phyloP scores from a whole-genome alignment of 331 rosid species.

The Ulmus americana region DNA sequence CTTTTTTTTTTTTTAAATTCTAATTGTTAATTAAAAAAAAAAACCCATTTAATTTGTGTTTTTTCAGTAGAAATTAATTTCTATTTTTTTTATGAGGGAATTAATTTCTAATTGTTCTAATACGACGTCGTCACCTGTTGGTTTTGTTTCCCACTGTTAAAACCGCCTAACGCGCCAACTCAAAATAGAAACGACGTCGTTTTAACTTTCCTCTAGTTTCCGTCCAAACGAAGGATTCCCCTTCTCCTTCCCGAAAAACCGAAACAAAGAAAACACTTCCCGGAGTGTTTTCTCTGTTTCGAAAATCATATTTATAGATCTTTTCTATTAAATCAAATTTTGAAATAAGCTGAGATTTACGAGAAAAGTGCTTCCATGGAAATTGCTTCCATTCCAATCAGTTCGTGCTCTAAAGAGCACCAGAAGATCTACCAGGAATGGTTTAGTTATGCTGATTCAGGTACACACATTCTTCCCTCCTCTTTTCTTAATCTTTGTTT shows the following conservation, averaged over 20 bases:
- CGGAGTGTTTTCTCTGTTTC: background rate
- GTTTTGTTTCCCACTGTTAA: background rate
- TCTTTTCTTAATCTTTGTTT: conserved; percentile 1
- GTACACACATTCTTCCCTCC: conserved; percentile 21
- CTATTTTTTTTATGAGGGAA: no score
- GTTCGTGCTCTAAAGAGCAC: conserved; percentile 51
- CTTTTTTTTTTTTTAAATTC: no score
- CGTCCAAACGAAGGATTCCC: background rate
- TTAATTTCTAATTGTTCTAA: no score
- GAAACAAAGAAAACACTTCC: background rate
- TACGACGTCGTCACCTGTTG: background rate
- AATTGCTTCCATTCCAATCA: conserved; percentile 38
- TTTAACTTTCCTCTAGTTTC: background rate
- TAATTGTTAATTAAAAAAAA: no score
- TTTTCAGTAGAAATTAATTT: no score
- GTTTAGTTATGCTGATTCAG: conserved; percentile 80
- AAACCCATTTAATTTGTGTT: no score
- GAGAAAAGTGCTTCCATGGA: conserved; percentile 39
- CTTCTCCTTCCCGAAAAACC: conserved; percentile 4
- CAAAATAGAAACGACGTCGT: conserved; percentile 16
- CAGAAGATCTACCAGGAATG: conserved; percentile 63
- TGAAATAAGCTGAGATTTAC: background rate
- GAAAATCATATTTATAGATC: background rate
- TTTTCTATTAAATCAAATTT: background rate
- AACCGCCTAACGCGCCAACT: background rate